A percentile compares a stretch with the other conserved stretches of the same genome.
phyloP scores from a whole-genome alignment of 345 rosid species.

The Aegle marmelos region DNA sequence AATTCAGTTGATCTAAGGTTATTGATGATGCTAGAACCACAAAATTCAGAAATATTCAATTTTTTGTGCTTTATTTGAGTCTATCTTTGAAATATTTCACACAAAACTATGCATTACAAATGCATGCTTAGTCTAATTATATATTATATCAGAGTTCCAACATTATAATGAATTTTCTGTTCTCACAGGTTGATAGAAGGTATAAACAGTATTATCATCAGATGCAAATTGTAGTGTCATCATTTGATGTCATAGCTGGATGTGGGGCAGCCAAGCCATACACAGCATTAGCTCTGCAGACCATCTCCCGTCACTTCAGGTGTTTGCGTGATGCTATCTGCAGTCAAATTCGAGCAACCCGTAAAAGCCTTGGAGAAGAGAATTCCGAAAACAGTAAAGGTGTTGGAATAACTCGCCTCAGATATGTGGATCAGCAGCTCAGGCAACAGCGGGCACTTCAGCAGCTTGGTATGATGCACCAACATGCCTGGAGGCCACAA shows the following conservation, averaged over 20 bases:
- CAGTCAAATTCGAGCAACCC: constrained; percentile 63
- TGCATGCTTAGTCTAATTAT: neutral
- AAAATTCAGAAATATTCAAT: neutral
- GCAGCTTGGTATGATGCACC: constrained; percentile 89
- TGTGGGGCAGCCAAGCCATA: constrained; percentile 89
- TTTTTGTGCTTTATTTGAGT: neutral
- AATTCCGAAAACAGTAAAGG: constrained; percentile 52
- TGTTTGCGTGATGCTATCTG: constrained; percentile 82
- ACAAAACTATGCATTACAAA: neutral
- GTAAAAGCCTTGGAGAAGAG: constrained; percentile 84
- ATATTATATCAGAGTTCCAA: neutral
- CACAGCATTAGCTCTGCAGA: constrained; percentile 84
- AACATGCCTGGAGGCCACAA: constrained; percentile 93
- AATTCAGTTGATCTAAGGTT: neutral
- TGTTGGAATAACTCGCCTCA: constrained; percentile 74
- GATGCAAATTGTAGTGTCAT: constrained; percentile 94
- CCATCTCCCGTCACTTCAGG: constrained; percentile 92
- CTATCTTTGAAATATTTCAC: neutral
- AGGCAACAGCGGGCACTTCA: constrained; percentile 92
- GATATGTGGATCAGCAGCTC: constrained; percentile 91
- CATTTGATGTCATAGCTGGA: constrained; percentile 87
- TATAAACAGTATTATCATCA: constrained; percentile 95
- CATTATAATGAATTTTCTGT: neutral
- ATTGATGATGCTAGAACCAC: neutral
- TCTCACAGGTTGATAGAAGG: constrained; percentile 77